Evolutionary conservation across 2,329 filamentous ascomycete species (phyloP).

Genomic region (Fusarium citri): DNA sequence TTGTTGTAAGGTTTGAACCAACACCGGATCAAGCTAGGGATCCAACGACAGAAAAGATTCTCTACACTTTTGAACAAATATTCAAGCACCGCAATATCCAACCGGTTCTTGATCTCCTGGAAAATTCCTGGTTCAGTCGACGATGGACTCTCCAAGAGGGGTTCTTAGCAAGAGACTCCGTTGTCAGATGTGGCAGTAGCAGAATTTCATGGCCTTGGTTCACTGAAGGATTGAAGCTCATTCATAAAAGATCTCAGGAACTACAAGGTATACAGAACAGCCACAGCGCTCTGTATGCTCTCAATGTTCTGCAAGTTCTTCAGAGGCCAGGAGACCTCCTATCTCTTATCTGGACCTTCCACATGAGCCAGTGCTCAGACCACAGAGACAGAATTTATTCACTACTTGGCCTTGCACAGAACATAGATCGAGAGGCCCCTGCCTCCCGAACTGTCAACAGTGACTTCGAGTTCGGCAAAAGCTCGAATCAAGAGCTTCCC

Average conservation of each 20-base stretch:
- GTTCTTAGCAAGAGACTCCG: background rate
- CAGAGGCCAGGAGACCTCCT: fast-evolving
- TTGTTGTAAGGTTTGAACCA: background rate
- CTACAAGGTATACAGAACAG: fast-evolving
- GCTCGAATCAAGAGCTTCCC: no score
- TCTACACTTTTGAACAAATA: fast-evolving
- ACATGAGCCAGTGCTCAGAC: background rate
- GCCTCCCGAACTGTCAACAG: no score
- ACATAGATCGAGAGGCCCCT: no score
- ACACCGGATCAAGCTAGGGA: fast-evolving
- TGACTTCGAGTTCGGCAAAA: no score
- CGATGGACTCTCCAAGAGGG: background rate
- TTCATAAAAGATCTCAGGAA: fast-evolving
- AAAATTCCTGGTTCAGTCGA: background rate
- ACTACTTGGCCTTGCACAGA: background rate
- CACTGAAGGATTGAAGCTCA: fast-evolving
- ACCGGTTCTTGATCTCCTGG: fast-evolving
- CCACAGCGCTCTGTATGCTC: fast-evolving
- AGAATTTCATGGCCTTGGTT: background rate
- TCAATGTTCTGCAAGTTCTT: background rate
- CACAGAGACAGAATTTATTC: background rate
- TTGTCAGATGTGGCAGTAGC: fast-evolving
- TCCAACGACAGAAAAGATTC: fast-evolving
- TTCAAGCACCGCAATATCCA: background rate
- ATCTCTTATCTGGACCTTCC: background rate